These are phyloP conservation scores for Termitomyces sp. DNA, from an alignment of 768 basidiomycete genomes.

Conservation along the genomic window DNA sequence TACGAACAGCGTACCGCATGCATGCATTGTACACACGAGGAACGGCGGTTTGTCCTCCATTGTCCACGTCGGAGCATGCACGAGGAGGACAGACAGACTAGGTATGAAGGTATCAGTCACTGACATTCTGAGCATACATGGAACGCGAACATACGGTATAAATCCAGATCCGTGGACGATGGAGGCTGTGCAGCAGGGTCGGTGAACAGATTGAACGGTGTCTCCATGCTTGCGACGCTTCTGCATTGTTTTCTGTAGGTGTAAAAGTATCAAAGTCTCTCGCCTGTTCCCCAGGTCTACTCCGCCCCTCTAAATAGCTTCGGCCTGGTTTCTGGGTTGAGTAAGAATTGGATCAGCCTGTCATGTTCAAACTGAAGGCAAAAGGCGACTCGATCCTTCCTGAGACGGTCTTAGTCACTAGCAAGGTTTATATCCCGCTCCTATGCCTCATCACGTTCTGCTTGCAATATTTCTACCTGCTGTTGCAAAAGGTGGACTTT, in stretches of 20 bases:
- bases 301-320: no score
- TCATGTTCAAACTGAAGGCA: no score
- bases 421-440: no score
- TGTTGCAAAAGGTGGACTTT: no score
- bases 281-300: conserved; percentile 14
- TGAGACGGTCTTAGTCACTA: no score
- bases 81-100: conserved; percentile 49
- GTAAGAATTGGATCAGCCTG: no score
- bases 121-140: not conserved
- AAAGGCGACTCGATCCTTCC: no score
- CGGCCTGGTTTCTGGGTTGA: no score
- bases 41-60: conserved; percentile 41
- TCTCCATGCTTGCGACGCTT: conserved; percentile 6
- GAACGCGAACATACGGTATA: conserved; percentile 43
- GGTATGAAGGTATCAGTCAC: not conserved
- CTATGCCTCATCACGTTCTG: no score
- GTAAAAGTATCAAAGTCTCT: conserved; percentile 11
- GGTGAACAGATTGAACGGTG: not conserved
- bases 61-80: conserved; percentile 51
- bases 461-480: no score
- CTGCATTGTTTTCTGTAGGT: not conserved
- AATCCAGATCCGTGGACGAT: conserved; percentile 43
- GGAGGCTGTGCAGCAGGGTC: conserved; percentile 14
- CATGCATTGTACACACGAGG: conserved; percentile 52
- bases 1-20: conserved; percentile 55